Evolutionary conservation across 768 basidiomycete genomes (phyloP), one percentile per base, ranked within the genome.

Genomic region (Melanogaster broomeanus): DNA sequence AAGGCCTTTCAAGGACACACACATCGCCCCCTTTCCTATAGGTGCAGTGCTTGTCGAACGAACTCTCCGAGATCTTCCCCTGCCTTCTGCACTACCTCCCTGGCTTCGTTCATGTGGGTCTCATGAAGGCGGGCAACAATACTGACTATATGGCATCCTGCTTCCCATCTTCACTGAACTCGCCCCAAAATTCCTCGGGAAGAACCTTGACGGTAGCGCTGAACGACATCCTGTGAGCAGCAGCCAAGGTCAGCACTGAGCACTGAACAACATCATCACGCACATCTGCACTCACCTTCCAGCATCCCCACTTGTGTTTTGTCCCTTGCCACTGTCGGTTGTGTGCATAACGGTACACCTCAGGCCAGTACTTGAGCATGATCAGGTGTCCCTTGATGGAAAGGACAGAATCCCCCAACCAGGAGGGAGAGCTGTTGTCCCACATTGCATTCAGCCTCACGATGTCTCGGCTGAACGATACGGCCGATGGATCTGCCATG

Each of bases 321-420:
- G 55, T 52, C 1, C 59, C 60, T 21, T 58, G 48, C 69, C 68
- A 69, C 30, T 65, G 56, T n/a, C n/a, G n/a, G n/a, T n/a, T n/a
- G n/a, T n/a, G n/a, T n/a, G n/a, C n/a, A n/a, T n/a, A n/a, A n/a
- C n/a, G n/a, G n/a, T n/a, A n/a, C n/a, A n/a, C n/a, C n/a, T n/a
- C n/a, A n/a, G n/a, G n/a, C n/a, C n/a, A n/a, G n/a, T n/a, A n/a
- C n/a, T n/a, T n/a, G n/a, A n/a, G n/a, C n/a, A n/a, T n/a, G n/a
- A n/a, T n/a, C n/a, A n/a, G n/a, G n/a, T n/a, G n/a, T n/a, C n/a
- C n/a, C n/a, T n/a, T n/a, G n/a, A n/a, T n/a, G n/a, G n/a, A n/a
- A n/a, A n/a, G n/a, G n/a, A n/a, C n/a, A n/a, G n/a, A n/a, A n/a
- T n/a, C n/a, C n/a, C n/a, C n/a, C n/a, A n/a, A n/a, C n/a, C n/a